A percentile compares a stretch with the other conserved stretches of the same genome.
Evolutionary conservation across 2,329 filamentous ascomycete species (phyloP).

Genomic region (Alternaria metachromatica): DNA sequence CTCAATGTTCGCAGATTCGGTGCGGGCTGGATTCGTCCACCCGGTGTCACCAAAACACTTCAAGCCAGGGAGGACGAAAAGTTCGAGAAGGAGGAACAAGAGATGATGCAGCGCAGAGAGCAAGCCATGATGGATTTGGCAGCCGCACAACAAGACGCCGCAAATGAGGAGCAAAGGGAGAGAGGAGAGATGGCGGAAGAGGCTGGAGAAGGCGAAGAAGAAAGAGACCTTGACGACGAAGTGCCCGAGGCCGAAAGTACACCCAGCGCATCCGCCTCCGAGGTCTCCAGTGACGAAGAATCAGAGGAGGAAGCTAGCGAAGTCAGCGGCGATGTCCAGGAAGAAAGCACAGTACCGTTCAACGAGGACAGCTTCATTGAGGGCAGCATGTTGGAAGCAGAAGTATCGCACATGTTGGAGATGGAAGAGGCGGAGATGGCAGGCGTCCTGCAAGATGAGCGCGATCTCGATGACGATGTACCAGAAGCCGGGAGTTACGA

Average conservation of each 20-base stretch:
- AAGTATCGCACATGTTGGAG: conserved; percentile 49
- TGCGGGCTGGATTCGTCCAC: conserved; percentile 87
- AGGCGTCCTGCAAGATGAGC: conserved; percentile 56
- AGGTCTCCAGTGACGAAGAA: conserved; percentile 45
- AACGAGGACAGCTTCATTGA: conserved; percentile 58
- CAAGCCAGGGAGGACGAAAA: conserved; percentile 90
- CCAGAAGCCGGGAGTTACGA: conserved; percentile 62
- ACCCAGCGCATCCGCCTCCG: conserved; percentile 26
- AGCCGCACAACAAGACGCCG: conserved; percentile 57
- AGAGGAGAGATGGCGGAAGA: conserved; percentile 50
- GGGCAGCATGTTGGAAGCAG: conserved; percentile 50
- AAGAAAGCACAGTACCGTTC: conserved; percentile 52
- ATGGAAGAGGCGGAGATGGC: conserved; percentile 57
- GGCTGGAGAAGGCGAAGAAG: conserved; percentile 27
- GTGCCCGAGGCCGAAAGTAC: conserved; percentile 45
- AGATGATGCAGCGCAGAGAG: conserved; percentile 74
- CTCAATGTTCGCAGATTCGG: conserved; percentile 86
- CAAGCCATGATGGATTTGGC: conserved; percentile 76
- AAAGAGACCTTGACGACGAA: conserved; percentile 52
- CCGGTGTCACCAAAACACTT: conserved; percentile 86
- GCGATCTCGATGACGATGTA: conserved; percentile 59
- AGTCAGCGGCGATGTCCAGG: conserved; percentile 29
- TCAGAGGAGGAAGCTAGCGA: conserved; percentile 10
- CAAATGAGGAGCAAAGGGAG: conserved; percentile 49
- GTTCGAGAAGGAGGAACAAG: conserved; percentile 85